These are phyloP conservation scores for Fusarium sp. DNA, from an alignment of 2,329 filamentous ascomycete species.

Conservation along the genomic window DNA sequence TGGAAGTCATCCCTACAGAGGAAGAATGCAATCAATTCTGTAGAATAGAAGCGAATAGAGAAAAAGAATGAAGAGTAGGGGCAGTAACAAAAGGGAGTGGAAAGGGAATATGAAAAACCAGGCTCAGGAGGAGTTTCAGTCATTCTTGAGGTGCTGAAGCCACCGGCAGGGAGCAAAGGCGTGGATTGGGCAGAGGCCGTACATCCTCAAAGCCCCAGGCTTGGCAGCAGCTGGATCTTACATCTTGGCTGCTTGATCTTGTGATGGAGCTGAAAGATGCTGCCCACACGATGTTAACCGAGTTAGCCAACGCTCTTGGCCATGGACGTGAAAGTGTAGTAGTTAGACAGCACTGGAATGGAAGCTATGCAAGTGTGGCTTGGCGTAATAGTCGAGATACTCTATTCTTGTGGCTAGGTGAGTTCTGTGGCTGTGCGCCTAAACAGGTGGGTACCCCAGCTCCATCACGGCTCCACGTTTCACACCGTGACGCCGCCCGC, in stretches of 20 bases:
- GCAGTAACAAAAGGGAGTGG: not conserved
- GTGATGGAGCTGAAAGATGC: not conserved
- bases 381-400: not conserved
- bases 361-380: not conserved
- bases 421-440: conserved; percentile 10
- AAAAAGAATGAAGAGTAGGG: not conserved
- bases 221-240: not conserved
- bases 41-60: not conserved
- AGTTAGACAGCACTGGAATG: no score
- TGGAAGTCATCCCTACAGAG: no score
- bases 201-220: not conserved
- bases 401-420: no score
- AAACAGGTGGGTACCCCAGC: not conserved
- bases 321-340: not conserved
- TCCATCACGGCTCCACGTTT: conserved; percentile 12
- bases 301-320: not conserved
- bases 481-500: conserved; percentile 25
- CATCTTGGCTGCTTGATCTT: not conserved
- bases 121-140: not conserved
- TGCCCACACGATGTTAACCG: not conserved
- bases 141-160: not conserved
- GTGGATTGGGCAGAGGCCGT: not conserved
- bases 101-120: not conserved
- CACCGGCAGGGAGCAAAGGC: not conserved
- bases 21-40: not conserved